Conservation (phyloP, 2,329 filamentous ascomycete species). For the Botrytis galanthina region DNA sequence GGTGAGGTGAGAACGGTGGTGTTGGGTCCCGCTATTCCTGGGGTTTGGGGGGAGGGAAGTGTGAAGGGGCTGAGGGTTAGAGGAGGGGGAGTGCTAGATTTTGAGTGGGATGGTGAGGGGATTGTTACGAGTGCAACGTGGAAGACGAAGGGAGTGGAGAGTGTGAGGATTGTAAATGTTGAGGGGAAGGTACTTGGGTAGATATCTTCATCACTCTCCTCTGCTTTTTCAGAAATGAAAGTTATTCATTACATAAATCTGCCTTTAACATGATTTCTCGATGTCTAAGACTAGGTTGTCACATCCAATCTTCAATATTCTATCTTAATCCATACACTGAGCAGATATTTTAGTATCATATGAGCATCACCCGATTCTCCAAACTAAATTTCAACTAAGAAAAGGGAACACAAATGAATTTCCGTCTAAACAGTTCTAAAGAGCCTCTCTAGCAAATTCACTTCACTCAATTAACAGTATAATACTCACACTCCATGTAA, state of each 20-base stretch:
- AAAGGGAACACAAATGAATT: fast-evolving
- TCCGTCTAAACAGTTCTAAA: fast-evolving
- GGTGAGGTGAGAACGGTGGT: slow-evolving; percentile 39
- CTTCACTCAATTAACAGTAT: too few relatives aligned
- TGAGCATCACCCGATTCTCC: neutral
- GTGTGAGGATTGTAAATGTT: neutral
- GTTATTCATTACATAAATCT: neutral
- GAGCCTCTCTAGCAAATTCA: neutral
- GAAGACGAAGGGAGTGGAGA: neutral
- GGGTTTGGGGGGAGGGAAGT: slow-evolving; percentile 45
- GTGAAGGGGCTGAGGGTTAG: slow-evolving; percentile 46
- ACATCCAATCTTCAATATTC: fast-evolving
- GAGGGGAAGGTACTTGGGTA: neutral
- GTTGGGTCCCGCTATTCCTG: slow-evolving; percentile 49
- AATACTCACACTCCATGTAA: too few relatives aligned
- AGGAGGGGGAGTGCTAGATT: slow-evolving; percentile 46
- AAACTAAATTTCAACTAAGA: neutral
- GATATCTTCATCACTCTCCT: neutral
- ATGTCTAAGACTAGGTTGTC: neutral
- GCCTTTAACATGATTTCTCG: neutral
- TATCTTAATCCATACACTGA: neutral
- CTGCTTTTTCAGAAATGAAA: neutral
- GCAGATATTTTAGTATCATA: neutral
- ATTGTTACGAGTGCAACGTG: neutral
- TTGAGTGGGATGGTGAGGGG: slow-evolving; percentile 42